phyloP scores from a whole-genome alignment of 129 eudicot species.

The Tagetes patula region DNA sequence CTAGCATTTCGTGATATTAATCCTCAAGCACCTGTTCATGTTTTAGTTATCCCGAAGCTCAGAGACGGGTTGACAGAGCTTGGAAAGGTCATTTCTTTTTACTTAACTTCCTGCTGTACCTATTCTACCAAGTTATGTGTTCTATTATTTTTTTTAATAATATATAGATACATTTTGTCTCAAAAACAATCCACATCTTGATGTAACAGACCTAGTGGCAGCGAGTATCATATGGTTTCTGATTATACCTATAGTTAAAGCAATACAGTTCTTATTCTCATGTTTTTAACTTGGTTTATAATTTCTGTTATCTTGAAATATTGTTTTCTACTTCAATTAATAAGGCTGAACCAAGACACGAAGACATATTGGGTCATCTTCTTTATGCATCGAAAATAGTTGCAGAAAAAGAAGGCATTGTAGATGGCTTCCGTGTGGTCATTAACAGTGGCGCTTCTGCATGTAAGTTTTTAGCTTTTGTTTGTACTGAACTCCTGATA shows the following conservation, averaged over 20 bases:
- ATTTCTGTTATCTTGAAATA: not conserved
- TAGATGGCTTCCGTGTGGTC: slow-evolving; percentile 97
- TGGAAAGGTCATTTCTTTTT: slow-evolving; percentile 61
- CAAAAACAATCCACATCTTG: slow-evolving; percentile 13
- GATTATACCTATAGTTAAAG: not conserved
- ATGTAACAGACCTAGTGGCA: slow-evolving; percentile 6
- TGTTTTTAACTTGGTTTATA: not conserved
- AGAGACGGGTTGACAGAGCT: slow-evolving; percentile 86
- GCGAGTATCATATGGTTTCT: slow-evolving; percentile 6
- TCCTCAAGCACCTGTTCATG: slow-evolving; percentile 95
- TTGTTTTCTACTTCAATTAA: slow-evolving; percentile 4
- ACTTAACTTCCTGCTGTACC: slow-evolving; percentile 3
- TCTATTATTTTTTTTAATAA: slow-evolving; percentile 1
- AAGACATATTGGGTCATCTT: slow-evolving; percentile 80
- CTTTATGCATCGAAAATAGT: slow-evolving; percentile 77
- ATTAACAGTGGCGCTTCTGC: slow-evolving; percentile 81
- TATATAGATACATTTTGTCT: not conserved
- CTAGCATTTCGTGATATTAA: slow-evolving; percentile 81
- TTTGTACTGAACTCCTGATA: not conserved
- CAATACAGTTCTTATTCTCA: not conserved
- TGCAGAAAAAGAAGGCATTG: slow-evolving; percentile 86
- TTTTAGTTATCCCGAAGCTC: slow-evolving; percentile 74
- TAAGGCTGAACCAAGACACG: slow-evolving; percentile 80
- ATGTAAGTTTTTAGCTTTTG: slow-evolving; percentile 47
- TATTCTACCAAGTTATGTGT: slow-evolving; percentile 5